Conservation (phyloP, 768 basidiomycete species). For the Lentinula detonsa region DNA sequence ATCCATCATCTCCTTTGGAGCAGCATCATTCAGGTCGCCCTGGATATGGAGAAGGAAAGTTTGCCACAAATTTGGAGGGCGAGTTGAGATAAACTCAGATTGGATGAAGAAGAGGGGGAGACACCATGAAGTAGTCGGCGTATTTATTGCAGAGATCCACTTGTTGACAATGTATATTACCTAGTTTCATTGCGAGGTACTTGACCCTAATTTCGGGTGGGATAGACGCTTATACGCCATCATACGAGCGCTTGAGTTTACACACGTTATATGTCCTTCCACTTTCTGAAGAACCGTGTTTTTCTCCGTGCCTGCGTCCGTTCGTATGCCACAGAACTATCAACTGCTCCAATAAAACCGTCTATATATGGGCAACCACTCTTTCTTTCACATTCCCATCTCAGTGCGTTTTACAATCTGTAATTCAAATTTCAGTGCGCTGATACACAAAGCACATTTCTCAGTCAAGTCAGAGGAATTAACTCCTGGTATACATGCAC, state of each 20-base stretch:
- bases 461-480: slow-evolving; percentile 59
- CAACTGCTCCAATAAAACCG: slow-evolving; percentile 42
- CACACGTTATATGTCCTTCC: background rate
- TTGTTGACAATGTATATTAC: too few relatives aligned
- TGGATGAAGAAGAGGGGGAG: too few relatives aligned
- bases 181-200: too few relatives aligned
- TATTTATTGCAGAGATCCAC: too few relatives aligned
- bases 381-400: slow-evolving; percentile 74
- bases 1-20: background rate
- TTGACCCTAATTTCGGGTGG: too few relatives aligned
- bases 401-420: slow-evolving; percentile 36
- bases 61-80: slow-evolving; percentile 4
- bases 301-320: background rate
- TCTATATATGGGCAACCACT: slow-evolving; percentile 78
- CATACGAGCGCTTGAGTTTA: background rate
- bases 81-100: background rate
- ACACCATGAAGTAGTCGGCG: too few relatives aligned
- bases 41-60: slow-evolving; percentile 4
- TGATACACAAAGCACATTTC: background rate
- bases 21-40: background rate
- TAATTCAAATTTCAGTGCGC: background rate
- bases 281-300: background rate
- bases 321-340: slow-evolving; percentile 17
- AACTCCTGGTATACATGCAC: slow-evolving; percentile 73
- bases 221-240: background rate